These are phyloP conservation scores for Artomyces pyxidatus DNA, from an alignment of 768 basidiomycete species.

Conservation along the genomic window DNA sequence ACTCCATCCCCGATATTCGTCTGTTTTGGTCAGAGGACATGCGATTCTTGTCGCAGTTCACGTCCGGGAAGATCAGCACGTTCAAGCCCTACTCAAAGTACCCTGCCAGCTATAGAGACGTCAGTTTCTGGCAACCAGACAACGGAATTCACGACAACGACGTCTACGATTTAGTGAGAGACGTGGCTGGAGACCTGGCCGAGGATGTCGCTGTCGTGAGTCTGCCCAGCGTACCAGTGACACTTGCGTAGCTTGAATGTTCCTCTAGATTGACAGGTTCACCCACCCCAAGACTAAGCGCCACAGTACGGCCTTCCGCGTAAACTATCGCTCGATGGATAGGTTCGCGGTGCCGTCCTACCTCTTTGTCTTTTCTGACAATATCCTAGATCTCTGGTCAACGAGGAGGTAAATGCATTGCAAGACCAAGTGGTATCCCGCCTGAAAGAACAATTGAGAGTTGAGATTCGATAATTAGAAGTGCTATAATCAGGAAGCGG, in stretches of 20 bases:
- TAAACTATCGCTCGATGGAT: constrained; percentile 97
- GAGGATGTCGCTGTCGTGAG: constrained; percentile 84
- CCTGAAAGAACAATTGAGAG: constrained; percentile 57
- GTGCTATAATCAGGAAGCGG: constrained; percentile 25
- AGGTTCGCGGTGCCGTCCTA: constrained; percentile 37
- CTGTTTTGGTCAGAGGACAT: constrained; percentile 92
- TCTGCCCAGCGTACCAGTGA: background rate
- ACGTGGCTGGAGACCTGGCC: constrained; percentile 85
- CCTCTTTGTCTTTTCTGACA: constrained; percentile 2
- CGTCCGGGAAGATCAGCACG: constrained; percentile 60
- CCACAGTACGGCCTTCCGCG: constrained; percentile 77
- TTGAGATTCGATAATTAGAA: constrained; percentile 76
- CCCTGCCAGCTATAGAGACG: constrained; percentile 88
- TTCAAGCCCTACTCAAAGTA: constrained; percentile 93
- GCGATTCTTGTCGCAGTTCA: constrained; percentile 85
- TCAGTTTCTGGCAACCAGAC: constrained; percentile 82
- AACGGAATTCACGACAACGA: constrained; percentile 84
- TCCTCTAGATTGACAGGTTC: constrained; percentile 84
- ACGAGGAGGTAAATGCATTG: constrained; percentile 81
- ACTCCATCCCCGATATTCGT: constrained; percentile 94
- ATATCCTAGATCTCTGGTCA: constrained; percentile 63
- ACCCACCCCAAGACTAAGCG: constrained; percentile 80
- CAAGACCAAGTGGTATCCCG: constrained; percentile 54
- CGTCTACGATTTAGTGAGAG: constrained; percentile 91
- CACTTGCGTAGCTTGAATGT: constrained; percentile 4